phyloP scores from a whole-genome alignment of 2,329 filamentous ascomycete genomes.

The Nemania abortiva region DNA sequence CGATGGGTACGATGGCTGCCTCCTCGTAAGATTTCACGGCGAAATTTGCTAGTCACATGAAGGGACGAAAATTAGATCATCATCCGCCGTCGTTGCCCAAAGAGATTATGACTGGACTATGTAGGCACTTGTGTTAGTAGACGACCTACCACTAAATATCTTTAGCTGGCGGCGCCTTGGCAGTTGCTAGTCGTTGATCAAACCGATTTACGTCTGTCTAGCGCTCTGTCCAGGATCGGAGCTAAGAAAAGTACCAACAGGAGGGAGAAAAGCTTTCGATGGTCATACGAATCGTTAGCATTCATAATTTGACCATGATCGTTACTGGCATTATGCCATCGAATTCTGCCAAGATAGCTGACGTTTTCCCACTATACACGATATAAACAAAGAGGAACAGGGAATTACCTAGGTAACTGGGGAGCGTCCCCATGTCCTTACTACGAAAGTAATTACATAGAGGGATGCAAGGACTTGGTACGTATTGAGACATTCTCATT shows the following conservation, averaged over 20 bases:
- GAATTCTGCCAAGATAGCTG: too few species aligned
- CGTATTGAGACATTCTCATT: background rate
- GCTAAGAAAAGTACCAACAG: background rate
- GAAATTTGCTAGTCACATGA: constrained; percentile 1
- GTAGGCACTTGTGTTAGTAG: background rate
- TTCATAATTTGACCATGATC: too few species aligned
- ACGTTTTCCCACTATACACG: too few species aligned
- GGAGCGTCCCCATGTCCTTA: too few species aligned
- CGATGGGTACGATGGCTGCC: too few species aligned
- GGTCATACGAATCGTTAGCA: too few species aligned
- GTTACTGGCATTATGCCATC: too few species aligned
- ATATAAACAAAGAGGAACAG: too few species aligned
- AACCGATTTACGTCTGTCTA: background rate
- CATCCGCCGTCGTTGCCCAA: background rate
- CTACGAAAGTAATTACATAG: background rate
- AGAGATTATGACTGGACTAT: background rate
- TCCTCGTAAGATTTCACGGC: background rate
- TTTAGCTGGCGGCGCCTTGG: background rate
- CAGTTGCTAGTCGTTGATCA: background rate
- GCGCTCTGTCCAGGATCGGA: background rate
- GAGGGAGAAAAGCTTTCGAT: background rate
- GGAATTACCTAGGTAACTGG: too few species aligned
- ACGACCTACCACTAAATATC: background rate
- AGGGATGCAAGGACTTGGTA: too few species aligned
- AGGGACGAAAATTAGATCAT: background rate